Evolutionary conservation across 1,139 yeast genomes (phyloP).

Genomic region (Pichia sp.): DNA sequence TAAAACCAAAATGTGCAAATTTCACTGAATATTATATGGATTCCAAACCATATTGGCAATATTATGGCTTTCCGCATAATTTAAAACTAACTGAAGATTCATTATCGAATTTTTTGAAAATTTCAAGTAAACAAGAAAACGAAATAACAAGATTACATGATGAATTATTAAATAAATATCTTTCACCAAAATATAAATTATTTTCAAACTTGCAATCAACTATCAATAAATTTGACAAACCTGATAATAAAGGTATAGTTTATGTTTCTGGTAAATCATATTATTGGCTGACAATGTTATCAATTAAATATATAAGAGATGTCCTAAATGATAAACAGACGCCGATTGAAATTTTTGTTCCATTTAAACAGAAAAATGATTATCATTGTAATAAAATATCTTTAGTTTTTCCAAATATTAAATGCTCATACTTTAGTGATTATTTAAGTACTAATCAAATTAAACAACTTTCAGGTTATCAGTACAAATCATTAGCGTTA

Average conservation of each 20-base stretch:
- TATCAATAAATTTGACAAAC: conserved; percentile 9
- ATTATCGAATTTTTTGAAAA: conserved; percentile 19
- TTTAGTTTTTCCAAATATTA: conserved; percentile 20
- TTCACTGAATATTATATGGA: conserved; percentile 20
- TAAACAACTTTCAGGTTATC: conserved; percentile 39
- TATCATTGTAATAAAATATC: conserved; percentile 23
- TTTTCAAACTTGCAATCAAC: conserved; percentile 10
- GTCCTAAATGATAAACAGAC: conserved; percentile 21
- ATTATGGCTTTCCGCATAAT: conserved; percentile 27
- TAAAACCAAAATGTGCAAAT: conserved; percentile 22
- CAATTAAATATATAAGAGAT: conserved; percentile 26
- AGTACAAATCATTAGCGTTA: conserved; percentile 58
- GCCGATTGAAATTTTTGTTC: conserved; percentile 28
- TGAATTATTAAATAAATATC: conserved; percentile 13
- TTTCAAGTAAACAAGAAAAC: conserved; percentile 20
- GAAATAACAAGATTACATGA: conserved; percentile 22
- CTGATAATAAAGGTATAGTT: conserved; percentile 23
- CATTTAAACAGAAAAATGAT: conserved; percentile 19
- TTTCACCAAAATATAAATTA: conserved; percentile 12
- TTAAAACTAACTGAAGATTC: conserved; percentile 18
- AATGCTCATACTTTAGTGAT: conserved; percentile 26
- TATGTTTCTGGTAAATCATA: conserved; percentile 26
- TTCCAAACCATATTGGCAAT: conserved; percentile 24
- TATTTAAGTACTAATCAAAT: conserved; percentile 18
- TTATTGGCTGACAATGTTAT: conserved; percentile 27